Evolutionary conservation across 495 filamentous ascomycete genomes (phyloP), one percentile per base, ranked within the genome.

Genomic region (Amorphotheca resinae): DNA sequence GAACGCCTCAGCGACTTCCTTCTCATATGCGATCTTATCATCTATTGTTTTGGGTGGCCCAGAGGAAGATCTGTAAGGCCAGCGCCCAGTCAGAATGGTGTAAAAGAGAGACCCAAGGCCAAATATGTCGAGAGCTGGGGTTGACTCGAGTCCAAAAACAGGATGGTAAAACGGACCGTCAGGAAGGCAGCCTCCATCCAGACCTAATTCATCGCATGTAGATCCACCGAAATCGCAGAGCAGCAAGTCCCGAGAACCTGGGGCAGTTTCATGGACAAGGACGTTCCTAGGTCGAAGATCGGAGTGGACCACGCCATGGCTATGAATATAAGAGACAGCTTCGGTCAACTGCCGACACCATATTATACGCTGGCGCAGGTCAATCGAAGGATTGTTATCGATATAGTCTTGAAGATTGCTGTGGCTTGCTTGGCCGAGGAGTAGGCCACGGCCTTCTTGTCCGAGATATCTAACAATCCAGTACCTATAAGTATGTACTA

Each of bases 281-380:
- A 94, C 81, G 57, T 95, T 95, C 65, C 94, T 87, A 2, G 84
- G 87, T 62, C 94, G 93, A 62, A 94, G 82, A 54, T 95, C 87
- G 34, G 88, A 83, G 59, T 94, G 87, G 48, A 81, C 86, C 38
- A 93, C 66, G 37, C 82, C 82, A 44, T 81, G 80, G 41, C 69
- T 61, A 57, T 95, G 87, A 60, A 93, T 79, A 60, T 80, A 84
- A 36, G 77, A 74, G 20, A 94, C 68, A 21, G 81, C 85, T 41
- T 59, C 55, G 15, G 43, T 50, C n/a, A 52, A 42, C 34, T 59
- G 50, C 8, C n/a, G n/a, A 36, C 46, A 41, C 51, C 43, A 56
- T 45, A 54, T 55, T 14, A 5, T 9, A 15, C 32, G 32, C 14
- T 9, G 32, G 16, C 8, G 15, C 8, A 16, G 8, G 7, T 39